Percentiles rank a stretch among this genome's conserved stretches.
phyloP scores from a whole-genome alignment of 2,329 filamentous ascomycete genomes.

The Colletotrichum sp. region DNA sequence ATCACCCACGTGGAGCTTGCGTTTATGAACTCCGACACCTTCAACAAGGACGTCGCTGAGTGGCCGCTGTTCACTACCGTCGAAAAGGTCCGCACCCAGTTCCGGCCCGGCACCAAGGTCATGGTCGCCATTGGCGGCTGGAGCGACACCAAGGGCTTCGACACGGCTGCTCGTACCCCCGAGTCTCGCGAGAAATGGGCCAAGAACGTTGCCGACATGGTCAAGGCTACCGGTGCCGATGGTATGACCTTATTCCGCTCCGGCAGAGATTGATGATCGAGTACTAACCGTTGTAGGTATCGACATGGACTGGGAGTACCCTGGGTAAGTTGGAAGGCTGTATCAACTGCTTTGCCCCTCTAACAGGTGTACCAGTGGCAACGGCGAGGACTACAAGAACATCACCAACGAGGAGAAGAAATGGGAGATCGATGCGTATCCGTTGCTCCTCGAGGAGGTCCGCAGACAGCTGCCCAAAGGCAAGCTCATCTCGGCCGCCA shows the following conservation, averaged over 20 bases:
- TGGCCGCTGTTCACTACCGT: constrained; percentile 63
- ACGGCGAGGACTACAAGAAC: constrained; percentile 72
- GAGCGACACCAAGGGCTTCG: constrained; percentile 72
- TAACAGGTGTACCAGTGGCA: constrained; percentile 50
- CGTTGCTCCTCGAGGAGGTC: constrained; percentile 63
- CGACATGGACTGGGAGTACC: constrained; percentile 71
- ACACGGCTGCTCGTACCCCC: constrained; percentile 50
- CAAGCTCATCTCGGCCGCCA: constrained; percentile 71
- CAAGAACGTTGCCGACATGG: constrained; percentile 67
- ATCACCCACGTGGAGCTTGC: constrained; percentile 65
- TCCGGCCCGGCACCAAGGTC: constrained; percentile 61
- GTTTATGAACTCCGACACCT: constrained; percentile 59
- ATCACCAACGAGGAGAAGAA: constrained; percentile 64
- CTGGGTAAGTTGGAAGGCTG: constrained; percentile 40
- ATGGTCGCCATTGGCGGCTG: constrained; percentile 78
- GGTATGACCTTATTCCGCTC: constrained; percentile 41
- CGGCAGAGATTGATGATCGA: neutral
- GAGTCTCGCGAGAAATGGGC: constrained; percentile 63
- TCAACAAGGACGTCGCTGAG: constrained; percentile 47
- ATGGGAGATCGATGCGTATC: constrained; percentile 68
- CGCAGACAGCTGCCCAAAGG: constrained; percentile 59
- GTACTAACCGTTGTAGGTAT: constrained; percentile 21
- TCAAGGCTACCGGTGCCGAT: constrained; percentile 67
- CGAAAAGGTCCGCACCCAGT: constrained; percentile 49
- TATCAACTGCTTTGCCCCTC: neutral